A percentile compares a stretch with the other conserved stretches of the same genome.
Conservation (phyloP, 1,139 yeast species). For the Geotrichum macrosporum region DNA sequence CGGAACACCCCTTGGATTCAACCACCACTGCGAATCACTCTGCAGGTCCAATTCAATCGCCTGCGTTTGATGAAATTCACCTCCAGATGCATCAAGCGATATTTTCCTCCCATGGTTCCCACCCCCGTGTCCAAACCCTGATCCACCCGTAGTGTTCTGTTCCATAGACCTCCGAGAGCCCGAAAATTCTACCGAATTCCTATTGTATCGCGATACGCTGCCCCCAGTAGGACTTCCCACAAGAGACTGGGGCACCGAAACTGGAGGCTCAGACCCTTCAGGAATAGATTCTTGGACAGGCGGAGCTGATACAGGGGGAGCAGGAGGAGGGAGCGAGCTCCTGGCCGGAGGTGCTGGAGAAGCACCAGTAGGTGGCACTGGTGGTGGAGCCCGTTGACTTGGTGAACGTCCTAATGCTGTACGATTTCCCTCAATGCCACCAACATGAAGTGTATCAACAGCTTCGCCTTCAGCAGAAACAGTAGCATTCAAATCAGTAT, state of each 20-base stretch:
- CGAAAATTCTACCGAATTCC: not conserved
- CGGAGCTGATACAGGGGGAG: conserved; percentile 28
- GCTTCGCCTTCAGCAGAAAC: conserved; percentile 24
- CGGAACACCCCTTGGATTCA: conserved; percentile 54
- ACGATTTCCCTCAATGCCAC: too few species aligned
- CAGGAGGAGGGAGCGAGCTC: too few species aligned
- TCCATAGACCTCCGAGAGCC: conserved; percentile 3
- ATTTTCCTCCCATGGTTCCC: not conserved
- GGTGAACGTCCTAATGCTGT: conserved; percentile 17
- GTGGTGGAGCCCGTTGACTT: conserved; percentile 26
- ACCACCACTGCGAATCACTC: conserved; percentile 59
- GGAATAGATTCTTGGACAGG: too few species aligned
- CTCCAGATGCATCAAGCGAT: conserved; percentile 4
- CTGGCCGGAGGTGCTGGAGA: conserved; percentile 9
- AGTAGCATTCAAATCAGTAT: conserved; percentile 37
- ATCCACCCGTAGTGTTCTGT: conserved; percentile 1
- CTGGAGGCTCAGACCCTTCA: conserved; percentile 19
- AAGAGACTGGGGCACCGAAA: conserved; percentile 13
- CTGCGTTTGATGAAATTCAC: conserved; percentile 8
- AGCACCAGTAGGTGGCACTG: conserved; percentile 19
- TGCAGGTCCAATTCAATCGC: conserved; percentile 36
- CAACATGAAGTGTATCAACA: too few species aligned
- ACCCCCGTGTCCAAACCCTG: not conserved
- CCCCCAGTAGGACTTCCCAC: conserved; percentile 6
- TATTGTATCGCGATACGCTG: conserved; percentile 4